Evolutionary conservation across 164 flowering plant genomes (phyloP).

Genomic region (Piper longum): DNA sequence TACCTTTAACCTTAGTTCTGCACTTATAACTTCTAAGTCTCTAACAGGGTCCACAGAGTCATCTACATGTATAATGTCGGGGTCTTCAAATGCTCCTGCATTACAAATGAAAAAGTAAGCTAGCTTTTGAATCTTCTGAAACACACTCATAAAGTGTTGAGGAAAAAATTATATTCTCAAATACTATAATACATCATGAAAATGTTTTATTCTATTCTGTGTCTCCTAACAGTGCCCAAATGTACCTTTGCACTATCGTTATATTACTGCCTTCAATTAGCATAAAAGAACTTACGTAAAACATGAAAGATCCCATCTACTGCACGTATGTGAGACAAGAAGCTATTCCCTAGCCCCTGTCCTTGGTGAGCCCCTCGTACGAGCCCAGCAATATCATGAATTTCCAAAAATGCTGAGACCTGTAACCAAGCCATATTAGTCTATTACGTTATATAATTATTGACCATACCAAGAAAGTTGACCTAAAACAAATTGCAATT

Average conservation of each 20-base stretch:
- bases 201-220: too few species aligned
- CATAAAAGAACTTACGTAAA: slow-evolving; percentile 46
- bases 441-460: neutral
- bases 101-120: neutral
- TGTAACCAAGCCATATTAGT: slow-evolving; percentile 2
- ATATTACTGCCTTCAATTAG: too few species aligned
- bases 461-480: neutral
- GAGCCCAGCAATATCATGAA: slow-evolving; percentile 97
- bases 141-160: neutral
- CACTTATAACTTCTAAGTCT: slow-evolving; percentile 76
- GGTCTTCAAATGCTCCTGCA: slow-evolving; percentile 96
- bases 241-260: too few species aligned
- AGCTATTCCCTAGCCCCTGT: slow-evolving; percentile 88
- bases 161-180: too few species aligned
- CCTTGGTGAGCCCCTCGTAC: slow-evolving; percentile 97
- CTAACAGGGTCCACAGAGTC: slow-evolving; percentile 92
- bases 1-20: slow-evolving; percentile 83
- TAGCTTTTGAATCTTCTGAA: neutral
- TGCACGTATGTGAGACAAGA: slow-evolving; percentile 95
- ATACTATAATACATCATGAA: too few species aligned
- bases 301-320: slow-evolving; percentile 99
- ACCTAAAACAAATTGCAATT: neutral
- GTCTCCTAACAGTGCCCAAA: too few species aligned
- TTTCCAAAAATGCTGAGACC: slow-evolving; percentile 94
- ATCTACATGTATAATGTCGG: slow-evolving; percentile 97